Evolutionary conservation across 2,329 filamentous ascomycete genomes (phyloP).

Genomic region (Neofusicoccum laricinum): DNA sequence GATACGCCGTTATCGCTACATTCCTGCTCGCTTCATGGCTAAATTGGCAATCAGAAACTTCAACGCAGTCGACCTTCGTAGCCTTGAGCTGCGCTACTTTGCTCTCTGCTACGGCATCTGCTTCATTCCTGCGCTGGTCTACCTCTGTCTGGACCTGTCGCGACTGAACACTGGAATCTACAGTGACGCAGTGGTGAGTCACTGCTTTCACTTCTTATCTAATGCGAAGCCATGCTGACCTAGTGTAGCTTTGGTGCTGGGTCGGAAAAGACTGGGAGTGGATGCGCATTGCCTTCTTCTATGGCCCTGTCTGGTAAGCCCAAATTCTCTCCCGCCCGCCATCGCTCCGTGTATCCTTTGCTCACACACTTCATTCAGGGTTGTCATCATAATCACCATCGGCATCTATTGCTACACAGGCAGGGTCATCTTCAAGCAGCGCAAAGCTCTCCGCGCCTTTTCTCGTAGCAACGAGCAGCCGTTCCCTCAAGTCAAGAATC

Average conservation of each 20-base stretch:
- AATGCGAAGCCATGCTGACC: background rate
- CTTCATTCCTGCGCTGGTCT: constrained; percentile 64
- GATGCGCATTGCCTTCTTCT: constrained; percentile 72
- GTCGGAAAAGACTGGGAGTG: constrained; percentile 64
- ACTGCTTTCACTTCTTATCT: background rate
- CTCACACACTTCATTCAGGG: constrained; percentile 21
- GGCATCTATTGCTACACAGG: constrained; percentile 67
- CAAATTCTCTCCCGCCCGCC: background rate
- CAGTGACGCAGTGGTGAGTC: constrained; percentile 62
- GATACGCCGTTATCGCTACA: background rate
- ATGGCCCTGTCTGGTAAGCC: constrained; percentile 64
- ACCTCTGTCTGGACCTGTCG: constrained; percentile 61
- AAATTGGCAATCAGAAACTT: constrained; percentile 50
- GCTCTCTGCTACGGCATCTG: constrained; percentile 70
- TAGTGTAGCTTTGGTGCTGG: constrained; percentile 74
- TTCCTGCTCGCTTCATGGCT: background rate
- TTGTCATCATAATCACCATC: constrained; percentile 60
- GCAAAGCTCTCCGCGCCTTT: constrained; percentile 48
- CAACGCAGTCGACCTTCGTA: constrained; percentile 60
- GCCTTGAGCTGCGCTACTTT: constrained; percentile 69
- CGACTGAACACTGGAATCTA: constrained; percentile 58
- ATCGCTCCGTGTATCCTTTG: background rate
- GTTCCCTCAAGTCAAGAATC: constrained; percentile 38
- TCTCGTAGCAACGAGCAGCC: constrained; percentile 18
- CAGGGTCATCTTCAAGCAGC: constrained; percentile 64